A percentile compares a stretch with the other conserved stretches of the same genome.
phyloP scores from a whole-genome alignment of 83 land plant genomes.

The Diphasiastrum complanatum region DNA sequence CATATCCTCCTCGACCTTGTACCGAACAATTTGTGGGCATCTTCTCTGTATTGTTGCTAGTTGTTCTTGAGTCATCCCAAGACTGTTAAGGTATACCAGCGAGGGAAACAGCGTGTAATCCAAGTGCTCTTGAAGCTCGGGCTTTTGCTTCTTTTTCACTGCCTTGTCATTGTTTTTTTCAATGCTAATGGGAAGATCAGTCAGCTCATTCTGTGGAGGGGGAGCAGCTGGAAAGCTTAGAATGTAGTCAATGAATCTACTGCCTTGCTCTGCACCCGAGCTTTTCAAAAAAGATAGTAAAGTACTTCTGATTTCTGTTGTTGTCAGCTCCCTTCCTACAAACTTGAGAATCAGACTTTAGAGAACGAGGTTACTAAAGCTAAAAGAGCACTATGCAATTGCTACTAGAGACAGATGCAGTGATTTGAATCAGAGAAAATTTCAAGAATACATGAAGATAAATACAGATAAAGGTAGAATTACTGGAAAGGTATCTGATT shows the following conservation, averaged over 20 bases:
- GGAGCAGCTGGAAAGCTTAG: slow-evolving; percentile 67
- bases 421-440: no score
- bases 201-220: no score
- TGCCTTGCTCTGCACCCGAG: slow-evolving; percentile 47
- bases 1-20: slow-evolving; percentile 57
- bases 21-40: slow-evolving; percentile 55
- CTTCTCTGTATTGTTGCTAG: slow-evolving; percentile 39
- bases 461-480: neutral
- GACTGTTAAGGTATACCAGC: slow-evolving; percentile 34
- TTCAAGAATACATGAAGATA: no score
- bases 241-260: slow-evolving; percentile 34
- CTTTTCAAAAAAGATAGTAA: slow-evolving; percentile 59
- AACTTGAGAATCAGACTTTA: neutral
- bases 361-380: neutral
- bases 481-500: slow-evolving; percentile 63
- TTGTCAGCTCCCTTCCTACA: slow-evolving; percentile 70
- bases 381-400: neutral
- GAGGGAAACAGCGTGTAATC: slow-evolving; percentile 34
- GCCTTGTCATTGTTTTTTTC: no score
- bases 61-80: slow-evolving; percentile 47
- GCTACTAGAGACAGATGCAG: neutral
- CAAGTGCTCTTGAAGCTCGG: slow-evolving; percentile 37
- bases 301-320: slow-evolving; percentile 62
- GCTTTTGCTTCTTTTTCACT: slow-evolving; percentile 6
- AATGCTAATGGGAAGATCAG: no score